Base-by-base conservation (phyloP, 192 early-diverging fungal species). In the Coemansia sp. region DNA sequence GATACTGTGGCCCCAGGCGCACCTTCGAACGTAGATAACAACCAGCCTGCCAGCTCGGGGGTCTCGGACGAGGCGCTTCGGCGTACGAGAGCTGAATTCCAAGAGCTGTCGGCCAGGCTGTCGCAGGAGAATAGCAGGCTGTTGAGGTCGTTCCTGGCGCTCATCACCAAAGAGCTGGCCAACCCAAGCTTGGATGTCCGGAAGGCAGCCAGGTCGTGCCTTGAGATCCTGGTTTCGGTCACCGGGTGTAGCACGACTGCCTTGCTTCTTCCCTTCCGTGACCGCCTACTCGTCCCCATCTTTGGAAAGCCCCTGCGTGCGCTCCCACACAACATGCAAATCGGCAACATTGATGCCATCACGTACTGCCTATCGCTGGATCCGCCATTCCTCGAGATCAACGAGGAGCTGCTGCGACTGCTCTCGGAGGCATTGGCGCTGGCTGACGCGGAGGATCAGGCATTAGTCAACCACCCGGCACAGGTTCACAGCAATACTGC, bases 301-400 rank as follows among this genome's bases (percentile, higher is more conserved):
- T 98, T 96, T 65, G 82, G 91, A 25, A 96, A 97, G 61, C 97
- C 97, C 4, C 77, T 99, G 40, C 86, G 95, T 7, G 93, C 95
- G 0, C 77, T 98, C 21, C 92, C 97, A 0, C 87, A 91, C 64
- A 80, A 88, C 35, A 89, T 96, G 85, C 97, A 98, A 62, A 99
- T 99, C 25, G 97, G 95, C 12, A 85, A 96, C 57, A 97, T 96
- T 47, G 97, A 99, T 51, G 95, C 95, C 3, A 93, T 99, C 39
- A 96, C 92, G 0, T 98, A 94, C 64, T 97, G 94, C 47, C 67
- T 99, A 34, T 80, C 85, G 0, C 66, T 98, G 22, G 74, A 82
- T 13, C 94, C 95, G 37, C 85, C 92, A 3, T 80, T 98, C 43
- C 60, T 98, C 16, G 78, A 81, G 37, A 94, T 96, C 57, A 92